Evolutionary conservation across 352 stramenopile species (phyloP).

Genomic region (Globisporangium splendens): DNA sequence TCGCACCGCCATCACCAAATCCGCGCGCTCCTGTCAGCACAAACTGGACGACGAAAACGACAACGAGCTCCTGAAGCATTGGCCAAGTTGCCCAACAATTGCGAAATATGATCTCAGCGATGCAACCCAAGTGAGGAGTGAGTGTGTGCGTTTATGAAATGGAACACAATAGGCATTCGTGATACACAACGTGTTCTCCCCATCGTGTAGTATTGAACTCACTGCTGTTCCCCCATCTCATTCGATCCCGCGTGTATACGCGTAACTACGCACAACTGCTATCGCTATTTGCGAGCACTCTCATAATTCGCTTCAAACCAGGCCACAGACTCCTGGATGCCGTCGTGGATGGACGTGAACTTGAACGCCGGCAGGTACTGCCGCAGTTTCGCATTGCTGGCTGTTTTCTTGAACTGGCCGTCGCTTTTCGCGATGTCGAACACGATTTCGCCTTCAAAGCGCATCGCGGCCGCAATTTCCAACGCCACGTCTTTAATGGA

Average conservation of each 20-base stretch:
- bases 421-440: conserved; percentile 95
- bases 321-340: conserved; percentile 41
- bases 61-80: neutral
- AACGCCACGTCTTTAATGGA: conserved; percentile 93
- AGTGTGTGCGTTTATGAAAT: too few relatives aligned
- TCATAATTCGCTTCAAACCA: conserved; percentile 61
- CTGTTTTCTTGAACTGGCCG: conserved; percentile 99
- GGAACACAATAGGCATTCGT: too few relatives aligned
- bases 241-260: too few relatives aligned
- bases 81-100: neutral
- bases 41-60: neutral
- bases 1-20: neutral
- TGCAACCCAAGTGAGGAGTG: neutral
- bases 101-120: neutral
- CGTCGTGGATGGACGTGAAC: conserved; percentile 93
- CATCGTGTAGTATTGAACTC: too few relatives aligned
- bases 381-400: conserved; percentile 95
- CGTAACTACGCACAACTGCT: too few relatives aligned
- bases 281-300: conserved; percentile 32
- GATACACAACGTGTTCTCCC: too few relatives aligned
- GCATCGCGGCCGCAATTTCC: conserved; percentile 72
- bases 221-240: too few relatives aligned
- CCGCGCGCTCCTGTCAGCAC: neutral
- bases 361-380: conserved; percentile 85
- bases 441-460: conserved; percentile 78